These are phyloP conservation scores for Candida sithepensis DNA, from an alignment of 805 yeast genomes.

Conservation along the genomic window DNA sequence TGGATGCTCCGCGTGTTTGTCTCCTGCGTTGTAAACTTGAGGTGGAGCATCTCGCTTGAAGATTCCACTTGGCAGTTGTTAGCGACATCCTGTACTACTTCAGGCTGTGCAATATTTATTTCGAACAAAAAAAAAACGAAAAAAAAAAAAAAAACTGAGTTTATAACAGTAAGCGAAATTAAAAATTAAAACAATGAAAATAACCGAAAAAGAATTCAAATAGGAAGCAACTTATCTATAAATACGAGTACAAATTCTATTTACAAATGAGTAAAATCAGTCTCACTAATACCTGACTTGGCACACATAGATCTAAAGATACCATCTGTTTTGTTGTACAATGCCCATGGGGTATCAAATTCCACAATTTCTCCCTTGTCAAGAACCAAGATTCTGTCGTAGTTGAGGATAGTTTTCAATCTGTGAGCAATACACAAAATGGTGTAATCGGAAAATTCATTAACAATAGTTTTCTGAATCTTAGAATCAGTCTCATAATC, in stretches of 20 bases:
- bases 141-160: not conserved
- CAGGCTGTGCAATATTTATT: too few relatives aligned
- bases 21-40: too few relatives aligned
- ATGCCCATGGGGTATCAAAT: conserved; percentile 47
- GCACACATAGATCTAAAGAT: conserved; percentile 50
- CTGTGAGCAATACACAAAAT: conserved; percentile 74
- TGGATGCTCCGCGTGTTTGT: too few relatives aligned
- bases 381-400: conserved; percentile 57
- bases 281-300: conserved; percentile 40
- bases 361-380: conserved; percentile 55
- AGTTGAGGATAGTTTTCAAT: conserved; percentile 55
- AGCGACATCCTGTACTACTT: too few relatives aligned
- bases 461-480: conserved; percentile 56
- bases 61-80: not conserved
- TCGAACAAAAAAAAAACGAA: not conserved
- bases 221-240: not conserved
- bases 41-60: not conserved
- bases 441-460: conserved; percentile 60
- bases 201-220: too few relatives aligned
- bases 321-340: conserved; percentile 41
- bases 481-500: conserved; percentile 69
- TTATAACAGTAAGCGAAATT: too few relatives aligned
- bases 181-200: too few relatives aligned
- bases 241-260: not conserved
- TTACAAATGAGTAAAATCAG: conserved; percentile 31